Evolutionary conservation across 1,284 basidiomycete genomes (phyloP).

Genomic region (Crucibulum parvulum): DNA sequence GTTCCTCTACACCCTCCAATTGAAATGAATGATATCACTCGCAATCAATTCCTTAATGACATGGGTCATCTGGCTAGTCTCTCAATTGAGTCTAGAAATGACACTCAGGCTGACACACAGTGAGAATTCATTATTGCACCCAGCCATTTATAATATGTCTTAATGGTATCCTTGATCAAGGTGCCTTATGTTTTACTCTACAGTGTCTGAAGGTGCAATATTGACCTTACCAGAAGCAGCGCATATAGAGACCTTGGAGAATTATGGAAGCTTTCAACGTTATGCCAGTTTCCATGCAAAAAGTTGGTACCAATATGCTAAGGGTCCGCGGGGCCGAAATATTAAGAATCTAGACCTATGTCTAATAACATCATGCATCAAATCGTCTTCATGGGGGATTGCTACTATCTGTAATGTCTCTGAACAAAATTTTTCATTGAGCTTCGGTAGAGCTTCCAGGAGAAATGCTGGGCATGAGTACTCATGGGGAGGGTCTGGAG

Average conservation of each 20-base stretch:
- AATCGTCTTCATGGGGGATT: slow-evolving; percentile 19
- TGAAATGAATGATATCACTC: neutral
- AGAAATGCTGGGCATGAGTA: too few relatives aligned
- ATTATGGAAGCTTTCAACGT: slow-evolving; percentile 7
- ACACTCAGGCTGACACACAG: neutral
- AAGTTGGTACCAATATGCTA: slow-evolving; percentile 17
- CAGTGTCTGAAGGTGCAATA: slow-evolving; percentile 11
- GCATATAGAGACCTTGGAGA: slow-evolving; percentile 3
- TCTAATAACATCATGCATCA: slow-evolving; percentile 17
- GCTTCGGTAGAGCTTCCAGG: too few relatives aligned
- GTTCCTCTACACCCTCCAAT: neutral
- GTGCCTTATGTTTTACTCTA: slow-evolving; percentile 9
- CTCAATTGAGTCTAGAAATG: neutral
- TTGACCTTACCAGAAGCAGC: slow-evolving; percentile 18
- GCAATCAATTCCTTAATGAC: neutral
- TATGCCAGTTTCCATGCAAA: slow-evolving; percentile 11
- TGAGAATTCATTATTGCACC: neutral
- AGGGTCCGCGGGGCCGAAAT: slow-evolving; percentile 4
- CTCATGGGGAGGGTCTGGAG: too few relatives aligned
- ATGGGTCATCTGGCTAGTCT: neutral
- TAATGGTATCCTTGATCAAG: neutral
- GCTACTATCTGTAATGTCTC: slow-evolving; percentile 6
- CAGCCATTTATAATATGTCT: neutral
- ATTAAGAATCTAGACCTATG: slow-evolving; percentile 11
- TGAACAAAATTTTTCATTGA: too few relatives aligned